Percentiles rank a stretch among this genome's conserved stretches.
Evolutionary conservation across 169 alveolate species (phyloP).

Genomic region (Cyclospora cayetanensis): DNA sequence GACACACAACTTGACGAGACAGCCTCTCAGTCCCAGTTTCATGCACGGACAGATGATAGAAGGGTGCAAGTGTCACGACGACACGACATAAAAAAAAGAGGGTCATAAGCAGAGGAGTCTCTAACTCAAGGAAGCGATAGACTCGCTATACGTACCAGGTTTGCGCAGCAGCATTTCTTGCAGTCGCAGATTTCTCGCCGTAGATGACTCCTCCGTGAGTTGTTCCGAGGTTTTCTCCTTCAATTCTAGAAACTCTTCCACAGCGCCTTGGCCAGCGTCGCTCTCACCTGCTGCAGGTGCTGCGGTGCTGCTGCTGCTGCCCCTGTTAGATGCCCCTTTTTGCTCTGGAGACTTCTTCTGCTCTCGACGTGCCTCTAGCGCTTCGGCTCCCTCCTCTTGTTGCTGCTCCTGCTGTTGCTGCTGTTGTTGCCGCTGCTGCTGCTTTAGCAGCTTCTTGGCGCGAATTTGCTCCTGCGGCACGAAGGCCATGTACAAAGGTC

Average conservation of each 20-base stretch:
- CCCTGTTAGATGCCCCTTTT: not conserved
- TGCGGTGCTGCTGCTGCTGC: constrained; percentile 20
- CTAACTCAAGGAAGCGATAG: not conserved
- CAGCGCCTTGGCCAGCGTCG: not conserved
- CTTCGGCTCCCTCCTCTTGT: not conserved
- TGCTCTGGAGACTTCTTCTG: not conserved
- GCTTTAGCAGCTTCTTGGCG: constrained; percentile 29
- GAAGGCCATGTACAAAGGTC: no score
- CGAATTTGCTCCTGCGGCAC: constrained; percentile 25
- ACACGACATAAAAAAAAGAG: not conserved
- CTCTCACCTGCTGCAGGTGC: no score
- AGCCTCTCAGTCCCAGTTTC: not conserved
- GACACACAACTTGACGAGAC: no score
- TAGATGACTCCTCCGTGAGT: not conserved
- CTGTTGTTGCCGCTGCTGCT: no score
- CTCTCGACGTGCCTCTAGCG: not conserved
- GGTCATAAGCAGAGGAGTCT: not conserved
- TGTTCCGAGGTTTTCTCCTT: not conserved
- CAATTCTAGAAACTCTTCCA: not conserved
- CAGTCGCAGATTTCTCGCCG: not conserved
- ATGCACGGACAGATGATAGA: not conserved
- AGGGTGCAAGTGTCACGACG: not conserved
- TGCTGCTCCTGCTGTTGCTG: constrained; percentile 5
- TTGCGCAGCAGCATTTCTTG: constrained; percentile 59
- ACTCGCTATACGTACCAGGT: not conserved